Conservation (phyloP, 257 asterid species). For the Scutellaria minor region DNA sequence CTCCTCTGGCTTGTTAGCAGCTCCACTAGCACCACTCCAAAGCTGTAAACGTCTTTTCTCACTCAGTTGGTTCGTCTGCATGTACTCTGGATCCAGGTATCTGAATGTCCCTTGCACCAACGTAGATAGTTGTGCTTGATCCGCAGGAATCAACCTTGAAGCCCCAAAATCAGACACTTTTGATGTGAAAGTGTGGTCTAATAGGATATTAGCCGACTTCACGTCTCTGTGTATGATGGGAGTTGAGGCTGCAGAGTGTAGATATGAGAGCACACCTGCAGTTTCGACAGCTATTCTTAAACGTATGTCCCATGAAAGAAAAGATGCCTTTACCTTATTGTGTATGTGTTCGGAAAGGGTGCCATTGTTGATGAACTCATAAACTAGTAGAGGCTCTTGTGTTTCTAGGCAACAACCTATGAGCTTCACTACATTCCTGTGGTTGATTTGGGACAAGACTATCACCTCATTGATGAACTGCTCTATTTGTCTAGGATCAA, state of each 20-base stretch:
- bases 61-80: slow-evolving; percentile 37
- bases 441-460: slow-evolving; percentile 43
- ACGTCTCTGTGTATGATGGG: slow-evolving; percentile 50
- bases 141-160: slow-evolving; percentile 39
- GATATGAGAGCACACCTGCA: slow-evolving; percentile 40
- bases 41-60: slow-evolving; percentile 52
- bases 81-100: slow-evolving; percentile 48
- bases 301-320: slow-evolving; percentile 37
- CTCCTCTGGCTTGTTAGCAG: slow-evolving; percentile 34
- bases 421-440: slow-evolving; percentile 44
- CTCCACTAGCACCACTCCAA: slow-evolving; percentile 39
- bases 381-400: slow-evolving; percentile 40
- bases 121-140: slow-evolving; percentile 30
- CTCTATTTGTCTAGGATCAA: slow-evolving; percentile 37
- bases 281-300: slow-evolving; percentile 40
- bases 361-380: slow-evolving; percentile 36
- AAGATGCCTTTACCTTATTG: slow-evolving; percentile 2
- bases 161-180: slow-evolving; percentile 46
- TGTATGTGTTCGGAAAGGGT: slow-evolving; percentile 24
- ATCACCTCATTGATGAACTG: slow-evolving; percentile 47
- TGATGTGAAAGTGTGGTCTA: slow-evolving; percentile 37
- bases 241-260: slow-evolving; percentile 41
- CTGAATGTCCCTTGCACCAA: slow-evolving; percentile 51
- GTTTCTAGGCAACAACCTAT: slow-evolving; percentile 50
- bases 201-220: slow-evolving; percentile 43